Conservation (phyloP, 208 protist species). For the Trypanosoma rangeli region DNA sequence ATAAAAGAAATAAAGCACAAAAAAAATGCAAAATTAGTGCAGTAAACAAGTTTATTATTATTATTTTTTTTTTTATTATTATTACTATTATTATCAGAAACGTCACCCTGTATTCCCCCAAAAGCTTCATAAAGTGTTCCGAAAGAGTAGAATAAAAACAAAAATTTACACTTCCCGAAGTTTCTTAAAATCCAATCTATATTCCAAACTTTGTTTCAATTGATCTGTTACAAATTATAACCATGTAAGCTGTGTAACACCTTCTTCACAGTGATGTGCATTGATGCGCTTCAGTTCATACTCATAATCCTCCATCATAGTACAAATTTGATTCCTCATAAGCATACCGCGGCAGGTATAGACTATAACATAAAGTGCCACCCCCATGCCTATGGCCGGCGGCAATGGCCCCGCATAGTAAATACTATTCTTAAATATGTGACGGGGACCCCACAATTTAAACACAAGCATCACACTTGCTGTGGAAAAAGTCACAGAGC, state of each 20-base stretch:
- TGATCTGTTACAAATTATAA: constrained; percentile 89
- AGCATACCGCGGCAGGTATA: constrained; percentile 88
- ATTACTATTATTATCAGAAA: constrained; percentile 2
- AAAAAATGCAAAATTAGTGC: constrained; percentile 7
- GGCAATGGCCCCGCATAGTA: constrained; percentile 85
- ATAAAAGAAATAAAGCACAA: background rate
- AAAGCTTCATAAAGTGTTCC: constrained; percentile 2
- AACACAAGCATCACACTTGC: constrained; percentile 61
- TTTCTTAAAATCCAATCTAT: constrained; percentile 86
- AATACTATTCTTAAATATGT: constrained; percentile 91
- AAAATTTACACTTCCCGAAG: constrained; percentile 41
- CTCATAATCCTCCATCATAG: constrained; percentile 91
- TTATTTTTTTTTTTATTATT: constrained; percentile 3
- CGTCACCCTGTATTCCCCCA: background rate
- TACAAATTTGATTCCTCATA: constrained; percentile 85
- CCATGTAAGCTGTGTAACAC: constrained; percentile 86
- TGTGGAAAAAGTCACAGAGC: constrained; percentile 67
- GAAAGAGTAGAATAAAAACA: constrained; percentile 18
- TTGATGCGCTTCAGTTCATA: constrained; percentile 91
- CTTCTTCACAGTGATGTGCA: constrained; percentile 86
- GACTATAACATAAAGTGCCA: constrained; percentile 79
- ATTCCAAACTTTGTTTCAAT: constrained; percentile 75
- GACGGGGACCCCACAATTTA: constrained; percentile 83
- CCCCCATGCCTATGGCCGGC: constrained; percentile 84
- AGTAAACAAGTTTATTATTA: constrained; percentile 9